phyloP scores from a whole-genome alignment of 768 basidiomycete genomes.

The Pulveroboletus ravenelii region DNA sequence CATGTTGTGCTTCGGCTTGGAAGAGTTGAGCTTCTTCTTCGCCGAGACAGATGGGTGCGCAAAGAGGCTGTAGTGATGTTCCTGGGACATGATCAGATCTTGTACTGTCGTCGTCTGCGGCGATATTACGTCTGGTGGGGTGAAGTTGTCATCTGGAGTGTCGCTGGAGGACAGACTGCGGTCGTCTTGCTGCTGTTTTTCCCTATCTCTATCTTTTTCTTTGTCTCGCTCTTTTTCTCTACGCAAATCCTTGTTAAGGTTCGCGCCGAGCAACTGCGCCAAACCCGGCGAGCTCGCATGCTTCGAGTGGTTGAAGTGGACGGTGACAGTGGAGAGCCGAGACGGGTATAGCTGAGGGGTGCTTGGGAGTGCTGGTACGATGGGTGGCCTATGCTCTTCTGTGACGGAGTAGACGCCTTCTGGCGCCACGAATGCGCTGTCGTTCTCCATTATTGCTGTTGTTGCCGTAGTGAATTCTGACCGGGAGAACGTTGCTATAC shows the following conservation, averaged over 20 bases:
- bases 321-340: conserved; percentile 53
- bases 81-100: conserved; percentile 25
- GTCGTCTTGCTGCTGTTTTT: conserved; percentile 44
- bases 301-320: conserved; percentile 60
- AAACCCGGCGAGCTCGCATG: conserved; percentile 53
- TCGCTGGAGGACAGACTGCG: conserved; percentile 81
- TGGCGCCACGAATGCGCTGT: conserved; percentile 80
- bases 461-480: conserved; percentile 5
- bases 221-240: conserved; percentile 37
- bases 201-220: conserved; percentile 39
- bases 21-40: conserved; percentile 58
- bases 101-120: conserved; percentile 33
- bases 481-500: conserved; percentile 13
- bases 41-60: conserved; percentile 41
- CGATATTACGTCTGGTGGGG: conserved; percentile 38
- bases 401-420: conserved; percentile 88
- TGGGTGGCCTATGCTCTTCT: conserved; percentile 74
- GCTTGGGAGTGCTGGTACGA: conserved; percentile 37
- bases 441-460: conserved; percentile 70
- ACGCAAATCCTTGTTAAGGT: conserved; percentile 51
- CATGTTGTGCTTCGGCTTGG: conserved; percentile 87
- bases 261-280: conserved; percentile 62
- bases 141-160: conserved; percentile 55
- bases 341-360: conserved; percentile 48
- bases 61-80: conserved; percentile 55